phyloP scores from a whole-genome alignment of 768 basidiomycete genomes.

The Calvatia gigantea region DNA sequence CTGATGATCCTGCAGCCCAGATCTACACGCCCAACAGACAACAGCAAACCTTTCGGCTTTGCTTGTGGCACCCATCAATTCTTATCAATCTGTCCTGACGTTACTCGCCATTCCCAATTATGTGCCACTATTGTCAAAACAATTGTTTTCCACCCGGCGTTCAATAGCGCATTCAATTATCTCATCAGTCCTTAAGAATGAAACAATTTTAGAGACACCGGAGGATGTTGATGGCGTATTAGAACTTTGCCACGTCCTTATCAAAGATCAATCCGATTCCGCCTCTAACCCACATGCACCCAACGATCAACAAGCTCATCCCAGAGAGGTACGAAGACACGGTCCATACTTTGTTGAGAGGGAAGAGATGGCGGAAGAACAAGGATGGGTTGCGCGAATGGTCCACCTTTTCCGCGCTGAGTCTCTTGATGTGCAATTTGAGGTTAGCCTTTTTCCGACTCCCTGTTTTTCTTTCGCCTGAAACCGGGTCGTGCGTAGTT shows the following conservation, averaged over 20 bases:
- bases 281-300: constrained; percentile 17
- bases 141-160: constrained; percentile 87
- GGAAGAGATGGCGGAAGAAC: constrained; percentile 96
- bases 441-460: constrained; percentile 47
- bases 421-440: constrained; percentile 83
- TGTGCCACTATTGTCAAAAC: constrained; percentile 73
- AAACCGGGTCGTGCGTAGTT: constrained; percentile 44
- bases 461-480: not conserved
- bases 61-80: constrained; percentile 91
- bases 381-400: constrained; percentile 98
- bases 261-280: constrained; percentile 78
- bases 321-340: constrained; percentile 49
- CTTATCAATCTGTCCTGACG: constrained; percentile 94
- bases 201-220: constrained; percentile 89
- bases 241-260: constrained; percentile 88
- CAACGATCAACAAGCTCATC: constrained; percentile 30
- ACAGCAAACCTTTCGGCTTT: constrained; percentile 87
- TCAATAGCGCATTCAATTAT: constrained; percentile 94
- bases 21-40: constrained; percentile 85
- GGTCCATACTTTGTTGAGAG: constrained; percentile 64
- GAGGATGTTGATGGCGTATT: constrained; percentile 95
- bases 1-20: constrained; percentile 51
- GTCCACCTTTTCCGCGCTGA: constrained; percentile 93
- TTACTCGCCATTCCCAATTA: constrained; percentile 95
- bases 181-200: constrained; percentile 93